Percentiles rank a stretch among this genome's conserved stretches.
These are phyloP conservation scores for Mycena olivaceomarginata DNA, from an alignment of 768 basidiomycete genomes.

Conservation along the genomic window DNA sequence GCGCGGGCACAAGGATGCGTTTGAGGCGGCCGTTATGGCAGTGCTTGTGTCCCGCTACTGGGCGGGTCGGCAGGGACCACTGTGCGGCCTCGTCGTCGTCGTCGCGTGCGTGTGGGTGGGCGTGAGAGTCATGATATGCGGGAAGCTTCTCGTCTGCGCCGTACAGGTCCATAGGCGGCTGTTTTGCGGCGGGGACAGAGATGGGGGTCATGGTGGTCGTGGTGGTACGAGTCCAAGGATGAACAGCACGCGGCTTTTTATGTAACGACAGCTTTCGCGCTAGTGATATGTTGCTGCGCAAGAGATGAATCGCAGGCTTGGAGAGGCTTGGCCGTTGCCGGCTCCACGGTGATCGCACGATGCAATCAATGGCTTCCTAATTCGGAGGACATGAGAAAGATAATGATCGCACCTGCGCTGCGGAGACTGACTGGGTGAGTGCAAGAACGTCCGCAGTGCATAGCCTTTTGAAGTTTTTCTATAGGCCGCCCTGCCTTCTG, in stretches of 20 bases:
- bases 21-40: slow-evolving; percentile 57
- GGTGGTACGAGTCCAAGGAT: slow-evolving; percentile 23
- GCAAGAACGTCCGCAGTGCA: too few relatives aligned
- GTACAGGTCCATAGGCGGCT: slow-evolving; percentile 34
- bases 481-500: too few relatives aligned
- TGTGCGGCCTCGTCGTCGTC: slow-evolving; percentile 3
- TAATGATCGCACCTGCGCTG: too few relatives aligned
- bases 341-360: too few relatives aligned
- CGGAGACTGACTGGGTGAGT: too few relatives aligned
- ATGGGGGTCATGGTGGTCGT: slow-evolving; percentile 25
- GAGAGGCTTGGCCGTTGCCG: too few relatives aligned
- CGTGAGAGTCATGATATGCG: slow-evolving; percentile 28
- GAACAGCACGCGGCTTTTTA: not conserved
- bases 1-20: slow-evolving; percentile 58
- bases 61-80: slow-evolving; percentile 22
- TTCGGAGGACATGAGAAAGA: too few relatives aligned
- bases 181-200: slow-evolving; percentile 30
- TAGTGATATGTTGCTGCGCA: not conserved
- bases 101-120: slow-evolving; percentile 7
- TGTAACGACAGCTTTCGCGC: not conserved
- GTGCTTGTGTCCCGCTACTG: slow-evolving; percentile 46
- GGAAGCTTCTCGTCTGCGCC: slow-evolving; percentile 24
- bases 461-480: too few relatives aligned
- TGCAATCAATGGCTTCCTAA: too few relatives aligned
- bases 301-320: too few relatives aligned